Base-by-base conservation (phyloP, 148 eudicot genomes). In the Arbutus unedo region DNA sequence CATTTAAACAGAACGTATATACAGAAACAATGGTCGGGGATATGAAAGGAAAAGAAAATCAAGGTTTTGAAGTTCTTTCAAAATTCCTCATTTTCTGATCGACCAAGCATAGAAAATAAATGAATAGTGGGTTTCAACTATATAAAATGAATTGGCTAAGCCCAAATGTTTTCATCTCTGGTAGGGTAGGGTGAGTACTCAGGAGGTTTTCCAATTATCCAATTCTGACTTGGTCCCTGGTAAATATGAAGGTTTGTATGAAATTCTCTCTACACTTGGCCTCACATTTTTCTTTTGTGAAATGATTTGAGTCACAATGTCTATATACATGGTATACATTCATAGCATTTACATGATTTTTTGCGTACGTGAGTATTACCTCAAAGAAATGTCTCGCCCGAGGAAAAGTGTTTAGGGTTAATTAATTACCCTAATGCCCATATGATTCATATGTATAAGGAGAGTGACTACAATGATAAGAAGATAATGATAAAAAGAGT, bases 191-290 rank as follows among this genome's bases (percentile, higher is more conserved):
- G 98, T 96, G 80, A 94, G 92, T 83, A 94, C 98, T 53, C 89
- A 86, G 77, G 98, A 96, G 79, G 98, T 96, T 79, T 94, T 96
- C 60, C 83, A 92, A 18, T 86, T 94, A 87, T 88, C 99, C 50
- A 90, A 96, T 88, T 94, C 97, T 16, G 99, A 96, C 83, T 91
- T 96, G 86, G 96, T 94, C 56, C 99, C 99, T 5, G 99, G 99
- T 21, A 93, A 90, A 89, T 96, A 96, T 89, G 99, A 96, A 96
- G 99, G 99, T 96, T n/a, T 78, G 90, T 77, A 16, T 31, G 8
- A 41, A 6, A 50, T 38, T 60, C 8, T 57, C 47, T 77, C 0
- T 71, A 16, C 18, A 3, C 55, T 76, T 81, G 25, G 43, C 10
- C 48, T 72, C 21, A 3, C 74, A 14, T 70, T 70, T 2, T 43